A percentile compares a stretch with the other conserved stretches of the same genome.
Evolutionary conservation across 2,329 filamentous ascomycete genomes (phyloP).

Genomic region (Leptographium procerum): DNA sequence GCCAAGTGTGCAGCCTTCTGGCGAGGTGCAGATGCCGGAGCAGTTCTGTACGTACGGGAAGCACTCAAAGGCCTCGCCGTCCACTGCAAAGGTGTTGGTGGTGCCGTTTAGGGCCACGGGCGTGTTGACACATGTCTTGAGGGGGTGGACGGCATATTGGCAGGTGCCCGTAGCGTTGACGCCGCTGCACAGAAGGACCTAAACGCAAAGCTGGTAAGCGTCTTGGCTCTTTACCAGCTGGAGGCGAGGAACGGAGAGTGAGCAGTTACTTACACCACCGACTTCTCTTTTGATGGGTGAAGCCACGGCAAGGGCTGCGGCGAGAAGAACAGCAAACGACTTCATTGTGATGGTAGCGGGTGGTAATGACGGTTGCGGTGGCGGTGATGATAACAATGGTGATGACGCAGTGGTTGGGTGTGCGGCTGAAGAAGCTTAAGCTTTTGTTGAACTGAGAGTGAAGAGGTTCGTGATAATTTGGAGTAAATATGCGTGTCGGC

Average conservation of each 20-base stretch:
- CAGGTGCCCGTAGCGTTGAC: conserved; percentile 37
- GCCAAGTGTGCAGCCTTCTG: conserved; percentile 41
- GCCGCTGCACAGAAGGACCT: conserved; percentile 41
- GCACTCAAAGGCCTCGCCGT: conserved; percentile 37
- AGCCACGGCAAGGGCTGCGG: conserved; percentile 6
- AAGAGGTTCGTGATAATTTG: too few relatives aligned
- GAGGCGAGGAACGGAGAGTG: not conserved
- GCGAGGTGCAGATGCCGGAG: conserved; percentile 33
- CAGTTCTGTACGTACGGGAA: conserved; percentile 31
- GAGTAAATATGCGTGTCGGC: too few relatives aligned
- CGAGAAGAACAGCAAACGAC: conserved; percentile 6
- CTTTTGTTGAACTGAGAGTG: too few relatives aligned
- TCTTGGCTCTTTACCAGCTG: not conserved
- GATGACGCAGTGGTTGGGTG: not conserved
- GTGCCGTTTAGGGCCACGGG: conserved; percentile 21
- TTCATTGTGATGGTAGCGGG: conserved; percentile 8
- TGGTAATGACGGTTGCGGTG: not conserved
- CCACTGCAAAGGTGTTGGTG: conserved; percentile 39
- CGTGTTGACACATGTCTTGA: conserved; percentile 36
- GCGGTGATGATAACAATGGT: too few relatives aligned
- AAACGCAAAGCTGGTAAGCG: not conserved
- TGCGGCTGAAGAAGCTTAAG: not conserved
- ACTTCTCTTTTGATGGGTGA: conserved; percentile 28
- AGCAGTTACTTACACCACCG: conserved; percentile 31
- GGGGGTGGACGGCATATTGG: conserved; percentile 28